Base-by-base conservation (phyloP, 768 basidiomycete species). In the Gyrodon lividus region DNA sequence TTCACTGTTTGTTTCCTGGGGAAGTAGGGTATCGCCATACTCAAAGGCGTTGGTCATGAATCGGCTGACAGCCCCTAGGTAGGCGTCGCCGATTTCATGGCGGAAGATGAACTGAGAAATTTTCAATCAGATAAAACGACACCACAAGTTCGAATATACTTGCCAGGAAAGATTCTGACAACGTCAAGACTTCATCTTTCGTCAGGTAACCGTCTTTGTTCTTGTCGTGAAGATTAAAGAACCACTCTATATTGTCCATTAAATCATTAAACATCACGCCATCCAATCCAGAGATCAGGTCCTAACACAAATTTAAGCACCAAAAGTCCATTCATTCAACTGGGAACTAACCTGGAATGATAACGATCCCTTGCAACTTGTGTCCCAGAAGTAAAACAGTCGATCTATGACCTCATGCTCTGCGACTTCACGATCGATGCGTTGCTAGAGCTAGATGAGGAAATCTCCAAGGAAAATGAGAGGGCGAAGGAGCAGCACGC, bases 171-270 rank as follows among this genome's bases (percentile, higher is more conserved):
- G 94, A 90, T 69, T 99, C 97, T 0, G 95, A 97, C 24, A 98
- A 72, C 13, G 94, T 96, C 59, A 99, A 70, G 17, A 98, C 91
- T 66, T 99, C 97, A 62, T 98, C 96, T 70, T 96, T 98, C 2
- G 94, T 95, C 55, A 99, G 71, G 67, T 77, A 93, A 1, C 96
- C 95, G 65, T 99, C 97, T 60, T 92, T 92, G 69, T 99, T 89
- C 71, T 95, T 95, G 71, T 95, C 93, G 55, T 96, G 92, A 43
- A 98, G 68, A 59, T 87, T 89, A 72, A 98, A 98, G 73, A 98
- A 96, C 96, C 96, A 99, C 67, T 97, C 92, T 61, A 98, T 96
- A 59, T 92, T 96, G 51, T 94, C 91, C 97, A 98, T 98, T 58
- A 99, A 72, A 68, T 98, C 97, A 57, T 92, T 95, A 72, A 91